Percentiles rank a stretch among this genome's conserved stretches.
phyloP scores from a whole-genome alignment of 306 rosid species.

The Malus sylvestris region DNA sequence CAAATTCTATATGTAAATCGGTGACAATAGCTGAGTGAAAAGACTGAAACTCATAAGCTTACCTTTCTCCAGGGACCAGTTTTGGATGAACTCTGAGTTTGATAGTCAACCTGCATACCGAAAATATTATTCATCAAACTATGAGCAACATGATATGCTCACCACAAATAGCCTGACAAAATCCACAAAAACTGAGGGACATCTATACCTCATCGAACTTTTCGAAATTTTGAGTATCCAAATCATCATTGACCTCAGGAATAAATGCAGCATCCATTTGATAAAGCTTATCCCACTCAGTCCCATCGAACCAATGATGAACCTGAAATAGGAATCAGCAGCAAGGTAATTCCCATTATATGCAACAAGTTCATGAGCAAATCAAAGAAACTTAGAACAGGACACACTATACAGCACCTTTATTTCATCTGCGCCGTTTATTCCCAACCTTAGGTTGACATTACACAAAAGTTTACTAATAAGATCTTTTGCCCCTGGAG shows the following conservation, averaged over 20 bases:
- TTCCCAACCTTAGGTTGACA: conserved; percentile 80
- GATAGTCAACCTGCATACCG: conserved; percentile 59
- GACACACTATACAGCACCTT: conserved; percentile 85
- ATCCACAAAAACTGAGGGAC: conserved; percentile 10
- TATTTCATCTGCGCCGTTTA: conserved; percentile 81
- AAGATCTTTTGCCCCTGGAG: conserved; percentile 80
- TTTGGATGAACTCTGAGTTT: conserved; percentile 54
- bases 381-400: conserved; percentile 42
- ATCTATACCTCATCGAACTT: conserved; percentile 86
- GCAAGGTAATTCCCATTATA: conserved; percentile 35
- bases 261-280: conserved; percentile 95
- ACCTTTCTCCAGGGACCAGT: conserved; percentile 97
- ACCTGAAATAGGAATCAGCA: conserved; percentile 47
- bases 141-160: conserved; percentile 13
- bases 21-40: conserved; percentile 1
- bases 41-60: conserved; percentile 12
- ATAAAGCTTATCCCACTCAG: conserved; percentile 83
- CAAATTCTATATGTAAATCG: neutral
- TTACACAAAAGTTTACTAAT: conserved; percentile 77
- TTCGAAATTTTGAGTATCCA: conserved; percentile 97
- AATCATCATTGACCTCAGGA: conserved; percentile 92
- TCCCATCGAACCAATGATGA: conserved; percentile 67
- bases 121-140: conserved; percentile 10
- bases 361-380: conserved; percentile 19
- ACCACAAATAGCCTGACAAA: conserved; percentile 10